phyloP scores from a whole-genome alignment of 2,329 filamentous ascomycete species.

The Fulvia fulva region DNA sequence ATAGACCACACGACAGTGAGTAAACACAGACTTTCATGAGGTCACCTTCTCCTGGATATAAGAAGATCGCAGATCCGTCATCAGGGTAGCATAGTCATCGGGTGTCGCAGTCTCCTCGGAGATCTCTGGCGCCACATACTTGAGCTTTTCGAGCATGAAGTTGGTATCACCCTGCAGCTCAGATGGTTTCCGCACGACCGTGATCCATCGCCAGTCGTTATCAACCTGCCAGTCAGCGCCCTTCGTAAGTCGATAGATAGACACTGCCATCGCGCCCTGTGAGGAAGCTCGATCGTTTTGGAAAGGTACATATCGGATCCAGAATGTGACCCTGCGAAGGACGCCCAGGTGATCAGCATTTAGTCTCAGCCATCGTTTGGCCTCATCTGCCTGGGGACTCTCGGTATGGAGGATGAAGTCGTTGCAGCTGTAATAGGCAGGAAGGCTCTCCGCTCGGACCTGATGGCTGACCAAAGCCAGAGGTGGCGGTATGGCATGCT shows the following conservation, averaged over 20 bases:
- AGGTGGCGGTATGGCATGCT: slow-evolving; percentile 26
- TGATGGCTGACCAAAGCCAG: slow-evolving; percentile 27
- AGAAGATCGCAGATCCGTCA: slow-evolving; percentile 17
- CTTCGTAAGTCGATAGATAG: slow-evolving; percentile 14
- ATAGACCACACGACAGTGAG: neutral
- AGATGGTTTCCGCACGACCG: slow-evolving; percentile 24
- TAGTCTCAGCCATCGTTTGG: slow-evolving; percentile 24
- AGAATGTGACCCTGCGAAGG: slow-evolving; percentile 23
- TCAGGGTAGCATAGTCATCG: slow-evolving; percentile 18
- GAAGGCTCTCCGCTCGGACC: slow-evolving; percentile 27
- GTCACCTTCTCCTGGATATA: slow-evolving; percentile 26
- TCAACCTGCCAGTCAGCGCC: slow-evolving; percentile 21
- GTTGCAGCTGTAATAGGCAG: slow-evolving; percentile 30
- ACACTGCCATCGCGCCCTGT: slow-evolving; percentile 24
- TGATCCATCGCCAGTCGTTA: slow-evolving; percentile 29
- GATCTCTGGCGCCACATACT: slow-evolving; percentile 6
- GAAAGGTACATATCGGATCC: slow-evolving; percentile 27
- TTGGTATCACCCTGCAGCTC: slow-evolving; percentile 22
- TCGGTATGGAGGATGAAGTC: slow-evolving; percentile 31
- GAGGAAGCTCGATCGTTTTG: slow-evolving; percentile 11
- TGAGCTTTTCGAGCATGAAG: slow-evolving; percentile 21
- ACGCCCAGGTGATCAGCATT: slow-evolving; percentile 19
- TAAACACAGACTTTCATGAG: neutral
- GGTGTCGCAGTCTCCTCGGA: slow-evolving; percentile 12
- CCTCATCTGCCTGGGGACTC: slow-evolving; percentile 26